Evolutionary conservation across 345 rosid species (phyloP).

Genomic region (Zanthoxylum bungeanum): DNA sequence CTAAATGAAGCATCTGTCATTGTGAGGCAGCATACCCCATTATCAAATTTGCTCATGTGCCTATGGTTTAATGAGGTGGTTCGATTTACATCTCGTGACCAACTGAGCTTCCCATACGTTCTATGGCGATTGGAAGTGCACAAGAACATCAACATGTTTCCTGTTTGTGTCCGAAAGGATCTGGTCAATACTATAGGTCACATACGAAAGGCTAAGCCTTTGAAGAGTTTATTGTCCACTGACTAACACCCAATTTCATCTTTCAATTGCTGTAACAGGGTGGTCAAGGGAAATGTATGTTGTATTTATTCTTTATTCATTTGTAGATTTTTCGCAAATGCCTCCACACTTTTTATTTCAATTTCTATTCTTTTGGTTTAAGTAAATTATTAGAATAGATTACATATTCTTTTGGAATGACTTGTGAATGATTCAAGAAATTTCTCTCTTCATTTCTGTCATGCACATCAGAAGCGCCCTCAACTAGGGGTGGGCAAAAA

Average conservation of each 20-base stretch:
- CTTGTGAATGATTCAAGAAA: too few species aligned
- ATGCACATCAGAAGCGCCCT: too few species aligned
- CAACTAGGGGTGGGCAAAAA: too few species aligned
- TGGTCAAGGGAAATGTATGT: neutral
- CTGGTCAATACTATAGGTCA: conserved; percentile 93
- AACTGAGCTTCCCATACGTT: conserved; percentile 88
- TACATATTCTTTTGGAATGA: too few species aligned
- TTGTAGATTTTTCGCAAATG: conserved; percentile 1
- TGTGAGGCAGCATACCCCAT: conserved; percentile 76
- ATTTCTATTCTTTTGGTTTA: neutral
- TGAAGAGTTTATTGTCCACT: conserved; percentile 19
- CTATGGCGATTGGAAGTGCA: conserved; percentile 77
- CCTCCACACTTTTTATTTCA: neutral
- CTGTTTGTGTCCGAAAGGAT: conserved; percentile 89
- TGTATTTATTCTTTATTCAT: conserved; percentile 8
- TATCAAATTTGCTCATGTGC: conserved; percentile 81
- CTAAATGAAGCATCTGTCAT: conserved; percentile 87
- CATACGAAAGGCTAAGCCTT: conserved; percentile 81
- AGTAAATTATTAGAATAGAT: too few species aligned
- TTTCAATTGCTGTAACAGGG: conserved; percentile 6
- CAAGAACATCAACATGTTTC: conserved; percentile 73
- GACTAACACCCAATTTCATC: neutral
- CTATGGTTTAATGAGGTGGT: conserved; percentile 98
- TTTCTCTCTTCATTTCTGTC: too few species aligned
- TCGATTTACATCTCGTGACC: conserved; percentile 90